These are phyloP conservation scores for Calamus simplicifolius DNA, from an alignment of 176 grass and related monocot species.

Conservation along the genomic window DNA sequence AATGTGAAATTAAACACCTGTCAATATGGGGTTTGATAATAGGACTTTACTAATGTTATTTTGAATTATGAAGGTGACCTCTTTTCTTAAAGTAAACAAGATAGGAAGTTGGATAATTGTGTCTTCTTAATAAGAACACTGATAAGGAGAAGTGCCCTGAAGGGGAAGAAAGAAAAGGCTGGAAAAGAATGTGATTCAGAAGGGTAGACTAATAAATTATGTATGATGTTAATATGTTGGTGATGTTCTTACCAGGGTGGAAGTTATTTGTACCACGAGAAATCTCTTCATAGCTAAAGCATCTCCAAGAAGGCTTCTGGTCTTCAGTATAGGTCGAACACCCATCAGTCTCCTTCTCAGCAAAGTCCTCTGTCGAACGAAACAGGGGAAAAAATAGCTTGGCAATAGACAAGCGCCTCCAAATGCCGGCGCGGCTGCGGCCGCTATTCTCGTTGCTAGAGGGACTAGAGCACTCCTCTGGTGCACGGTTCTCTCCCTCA, in stretches of 20 bases:
- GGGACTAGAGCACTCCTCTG: slow-evolving; percentile 56
- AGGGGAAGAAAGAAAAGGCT: no score
- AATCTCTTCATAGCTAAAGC: slow-evolving; percentile 68
- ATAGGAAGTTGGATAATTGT: no score
- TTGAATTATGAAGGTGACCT: no score
- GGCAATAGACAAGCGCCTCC: slow-evolving; percentile 62
- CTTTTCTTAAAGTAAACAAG: no score
- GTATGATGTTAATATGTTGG: neutral
- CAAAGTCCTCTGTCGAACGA: slow-evolving; percentile 29
- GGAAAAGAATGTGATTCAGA: no score
- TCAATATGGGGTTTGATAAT: no score
- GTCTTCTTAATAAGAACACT: no score
- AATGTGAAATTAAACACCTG: no score
- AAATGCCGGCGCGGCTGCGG: slow-evolving; percentile 40
- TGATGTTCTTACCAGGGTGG: slow-evolving; percentile 41
- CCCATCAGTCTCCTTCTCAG: slow-evolving; percentile 32
- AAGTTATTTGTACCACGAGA: slow-evolving; percentile 67
- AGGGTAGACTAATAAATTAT: no score
- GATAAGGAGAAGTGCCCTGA: no score
- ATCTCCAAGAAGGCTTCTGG: slow-evolving; percentile 70
- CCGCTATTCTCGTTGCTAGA: slow-evolving; percentile 37
- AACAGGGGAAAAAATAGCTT: slow-evolving; percentile 63
- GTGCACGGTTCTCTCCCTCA: slow-evolving; percentile 30
- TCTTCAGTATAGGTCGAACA: slow-evolving; percentile 36
- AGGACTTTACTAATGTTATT: no score